phyloP scores from a whole-genome alignment of 805 yeast genomes.

The Wickerhamomyces bovis region DNA sequence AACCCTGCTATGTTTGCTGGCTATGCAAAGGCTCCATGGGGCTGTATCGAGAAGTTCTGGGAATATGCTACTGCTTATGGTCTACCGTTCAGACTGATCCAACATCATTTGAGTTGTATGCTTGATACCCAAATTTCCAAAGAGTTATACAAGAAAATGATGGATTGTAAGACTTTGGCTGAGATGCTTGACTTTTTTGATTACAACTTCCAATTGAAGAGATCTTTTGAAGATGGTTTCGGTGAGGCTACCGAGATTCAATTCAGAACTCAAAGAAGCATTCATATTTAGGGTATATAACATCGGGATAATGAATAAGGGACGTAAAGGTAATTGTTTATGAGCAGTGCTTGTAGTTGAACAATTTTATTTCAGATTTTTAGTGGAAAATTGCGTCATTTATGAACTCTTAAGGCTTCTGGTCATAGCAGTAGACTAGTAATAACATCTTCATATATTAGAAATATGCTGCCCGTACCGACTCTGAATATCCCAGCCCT shows the following conservation, averaged over 20 bases:
- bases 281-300: constrained; percentile 21
- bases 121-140: constrained; percentile 48
- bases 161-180: constrained; percentile 48
- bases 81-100: constrained; percentile 74
- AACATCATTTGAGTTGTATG: constrained; percentile 90
- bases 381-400: no score
- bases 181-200: constrained; percentile 85
- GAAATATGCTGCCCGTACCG: no score
- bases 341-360: neutral
- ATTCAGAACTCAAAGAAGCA: constrained; percentile 25
- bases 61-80: constrained; percentile 75
- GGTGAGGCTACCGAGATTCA: constrained; percentile 48
- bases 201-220: constrained; percentile 51
- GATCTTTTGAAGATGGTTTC: constrained; percentile 66
- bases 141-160: constrained; percentile 52
- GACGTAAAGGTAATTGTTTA: neutral
- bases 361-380: no score
- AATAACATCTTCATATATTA: no score
- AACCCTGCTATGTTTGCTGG: constrained; percentile 91
- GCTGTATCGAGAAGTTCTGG: constrained; percentile 80
- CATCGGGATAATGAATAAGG: neutral
- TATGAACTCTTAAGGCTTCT: no score
- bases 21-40: constrained; percentile 75
- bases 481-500: neutral
- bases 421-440: no score